These are phyloP conservation scores for Penicillium corylophilum DNA, from an alignment of 2,329 filamentous ascomycete genomes.

Conservation along the genomic window DNA sequence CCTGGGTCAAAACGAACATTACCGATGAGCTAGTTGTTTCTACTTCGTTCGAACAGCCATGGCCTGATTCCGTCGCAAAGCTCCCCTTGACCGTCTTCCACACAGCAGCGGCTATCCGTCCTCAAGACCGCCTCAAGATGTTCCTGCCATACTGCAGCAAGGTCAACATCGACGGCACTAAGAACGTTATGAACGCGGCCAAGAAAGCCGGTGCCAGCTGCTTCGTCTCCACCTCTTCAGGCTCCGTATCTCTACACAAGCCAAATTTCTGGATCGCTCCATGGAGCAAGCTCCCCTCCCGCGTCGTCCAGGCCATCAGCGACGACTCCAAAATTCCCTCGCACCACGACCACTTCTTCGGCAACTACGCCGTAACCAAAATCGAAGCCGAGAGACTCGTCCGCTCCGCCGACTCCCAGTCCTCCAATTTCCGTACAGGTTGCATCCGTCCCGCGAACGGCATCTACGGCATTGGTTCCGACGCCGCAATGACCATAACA, in stretches of 20 bases:
- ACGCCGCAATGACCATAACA: slow-evolving; percentile 39
- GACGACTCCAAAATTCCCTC: slow-evolving; percentile 45
- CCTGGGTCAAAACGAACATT: slow-evolving; percentile 53
- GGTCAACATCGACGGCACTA: slow-evolving; percentile 54
- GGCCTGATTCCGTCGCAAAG: slow-evolving; percentile 43
- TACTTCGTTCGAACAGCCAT: slow-evolving; percentile 50
- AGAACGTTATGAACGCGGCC: slow-evolving; percentile 51
- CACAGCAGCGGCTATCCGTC: slow-evolving; percentile 56
- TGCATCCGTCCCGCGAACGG: slow-evolving; percentile 55
- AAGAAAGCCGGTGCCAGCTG: slow-evolving; percentile 48
- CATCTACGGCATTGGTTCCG: slow-evolving; percentile 52
- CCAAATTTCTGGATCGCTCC: slow-evolving; percentile 47
- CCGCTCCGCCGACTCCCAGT: slow-evolving; percentile 43
- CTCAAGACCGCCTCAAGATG: slow-evolving; percentile 48
- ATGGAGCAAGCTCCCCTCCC: slow-evolving; percentile 43
- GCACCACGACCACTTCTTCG: slow-evolving; percentile 45
- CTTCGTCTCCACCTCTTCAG: slow-evolving; percentile 56
- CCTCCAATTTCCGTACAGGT: slow-evolving; percentile 51
- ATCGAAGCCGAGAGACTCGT: slow-evolving; percentile 54
- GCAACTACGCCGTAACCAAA: slow-evolving; percentile 54
- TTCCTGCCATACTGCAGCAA: slow-evolving; percentile 48
- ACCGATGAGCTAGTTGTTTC: slow-evolving; percentile 46
- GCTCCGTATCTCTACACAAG: slow-evolving; percentile 46
- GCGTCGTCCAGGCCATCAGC: slow-evolving; percentile 48
- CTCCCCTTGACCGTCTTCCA: slow-evolving; percentile 59